Percentiles rank a stretch among this genome's conserved stretches.
phyloP scores from a whole-genome alignment of 192 early-diverging fungal species.

The Coemansia umbellata region DNA sequence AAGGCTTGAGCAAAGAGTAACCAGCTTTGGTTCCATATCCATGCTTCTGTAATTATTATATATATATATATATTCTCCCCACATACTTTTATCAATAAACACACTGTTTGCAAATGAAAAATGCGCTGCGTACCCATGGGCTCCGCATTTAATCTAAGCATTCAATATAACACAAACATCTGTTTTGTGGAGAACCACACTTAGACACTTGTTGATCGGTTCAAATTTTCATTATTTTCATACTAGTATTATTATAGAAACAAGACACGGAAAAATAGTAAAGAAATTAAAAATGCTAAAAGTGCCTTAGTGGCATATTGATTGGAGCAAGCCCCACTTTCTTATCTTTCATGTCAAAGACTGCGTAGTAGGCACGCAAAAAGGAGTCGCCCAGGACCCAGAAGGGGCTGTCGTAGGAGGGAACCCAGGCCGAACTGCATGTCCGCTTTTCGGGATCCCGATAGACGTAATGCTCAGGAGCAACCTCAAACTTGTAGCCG shows the following conservation, averaged over 20 bases:
- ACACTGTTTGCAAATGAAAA: no score
- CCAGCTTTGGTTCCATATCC: no score
- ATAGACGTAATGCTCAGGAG: slow-evolving; percentile 45
- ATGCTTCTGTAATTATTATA: no score
- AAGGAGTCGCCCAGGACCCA: slow-evolving; percentile 53
- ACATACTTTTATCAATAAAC: no score
- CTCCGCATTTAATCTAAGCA: no score
- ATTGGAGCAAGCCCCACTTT: slow-evolving; percentile 50
- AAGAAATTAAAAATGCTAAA: slow-evolving; percentile 6
- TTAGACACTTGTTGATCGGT: no score
- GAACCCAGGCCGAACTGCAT: slow-evolving; percentile 48
- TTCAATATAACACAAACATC: no score
- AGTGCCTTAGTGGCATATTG: slow-evolving; percentile 45
- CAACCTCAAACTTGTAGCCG: slow-evolving; percentile 46
- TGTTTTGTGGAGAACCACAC: no score
- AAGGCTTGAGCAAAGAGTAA: no score
- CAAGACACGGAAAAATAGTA: background rate
- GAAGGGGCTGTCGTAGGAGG: slow-evolving; percentile 49
- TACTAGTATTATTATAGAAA: background rate
- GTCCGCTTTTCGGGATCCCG: slow-evolving; percentile 42
- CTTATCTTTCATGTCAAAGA: slow-evolving; percentile 49
- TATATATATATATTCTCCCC: no score
- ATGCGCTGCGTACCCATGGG: background rate
- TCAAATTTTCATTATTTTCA: background rate
- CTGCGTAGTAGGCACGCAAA: slow-evolving; percentile 49